These are phyloP conservation scores for Sporisorium iseilematis-ciliati DNA, from an alignment of 1,284 basidiomycete genomes.

Conservation along the genomic window DNA sequence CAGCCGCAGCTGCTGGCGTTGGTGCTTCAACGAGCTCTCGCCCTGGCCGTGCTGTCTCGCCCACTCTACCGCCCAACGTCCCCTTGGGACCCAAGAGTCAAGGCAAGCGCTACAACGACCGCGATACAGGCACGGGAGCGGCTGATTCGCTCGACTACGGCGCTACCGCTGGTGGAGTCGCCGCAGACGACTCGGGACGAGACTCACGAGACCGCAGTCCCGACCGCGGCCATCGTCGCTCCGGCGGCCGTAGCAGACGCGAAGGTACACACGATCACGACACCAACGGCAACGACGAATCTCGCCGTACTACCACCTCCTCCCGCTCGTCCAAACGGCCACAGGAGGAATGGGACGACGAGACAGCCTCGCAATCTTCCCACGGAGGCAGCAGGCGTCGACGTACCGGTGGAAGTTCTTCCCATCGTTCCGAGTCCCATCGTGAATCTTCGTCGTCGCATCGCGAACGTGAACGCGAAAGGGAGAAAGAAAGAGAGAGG, in stretches of 20 bases:
- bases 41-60: conserved; percentile 34
- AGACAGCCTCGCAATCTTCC: conserved; percentile 37
- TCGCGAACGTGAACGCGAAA: conserved; percentile 31
- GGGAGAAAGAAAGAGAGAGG: conserved; percentile 30
- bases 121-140: conserved; percentile 59
- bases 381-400: conserved; percentile 21
- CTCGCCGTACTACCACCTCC: conserved; percentile 10
- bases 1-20: conserved; percentile 23
- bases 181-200: conserved; percentile 22
- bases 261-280: conserved; percentile 28
- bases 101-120: conserved; percentile 64
- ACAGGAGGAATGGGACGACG: conserved; percentile 35
- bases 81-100: conserved; percentile 58
- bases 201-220: conserved; percentile 13
- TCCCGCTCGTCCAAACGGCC: conserved; percentile 20
- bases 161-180: conserved; percentile 33
- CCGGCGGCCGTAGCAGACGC: conserved; percentile 19
- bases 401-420: neutral
- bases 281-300: conserved; percentile 8
- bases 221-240: conserved; percentile 7
- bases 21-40: conserved; percentile 6
- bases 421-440: conserved; percentile 11
- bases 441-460: conserved; percentile 21
- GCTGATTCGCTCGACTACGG: conserved; percentile 67
- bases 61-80: conserved; percentile 51